Evolutionary conservation across 208 protist species (phyloP).

Genomic region (Sergeia podlipaevii): DNA sequence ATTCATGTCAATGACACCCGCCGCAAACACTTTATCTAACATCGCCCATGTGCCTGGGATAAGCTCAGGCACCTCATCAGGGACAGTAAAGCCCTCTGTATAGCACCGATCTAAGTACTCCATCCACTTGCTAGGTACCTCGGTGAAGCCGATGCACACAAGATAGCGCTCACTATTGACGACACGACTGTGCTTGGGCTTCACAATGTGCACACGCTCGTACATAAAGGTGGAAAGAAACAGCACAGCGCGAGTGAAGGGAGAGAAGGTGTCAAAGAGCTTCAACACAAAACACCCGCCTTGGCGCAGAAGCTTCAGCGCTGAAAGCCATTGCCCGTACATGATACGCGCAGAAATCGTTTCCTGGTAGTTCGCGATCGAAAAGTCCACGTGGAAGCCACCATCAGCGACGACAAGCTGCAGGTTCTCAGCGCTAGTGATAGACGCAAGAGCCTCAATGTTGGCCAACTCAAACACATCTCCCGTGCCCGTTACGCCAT

Average conservation of each 20-base stretch:
- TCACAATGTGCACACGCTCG: conserved; percentile 79
- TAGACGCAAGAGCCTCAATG: conserved; percentile 60
- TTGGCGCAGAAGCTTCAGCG: conserved; percentile 55
- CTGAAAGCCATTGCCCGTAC: conserved; percentile 79
- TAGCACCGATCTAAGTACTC: conserved; percentile 50
- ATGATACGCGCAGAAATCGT: conserved; percentile 85
- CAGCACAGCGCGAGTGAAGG: conserved; percentile 65
- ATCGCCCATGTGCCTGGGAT: conserved; percentile 47
- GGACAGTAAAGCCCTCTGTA: conserved; percentile 56
- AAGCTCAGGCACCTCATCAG: conserved; percentile 50
- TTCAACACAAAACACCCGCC: conserved; percentile 87
- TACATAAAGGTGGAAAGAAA: conserved; percentile 85
- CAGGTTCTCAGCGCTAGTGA: conserved; percentile 29
- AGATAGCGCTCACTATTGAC: conserved; percentile 92
- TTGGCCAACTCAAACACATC: conserved; percentile 80
- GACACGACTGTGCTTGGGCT: conserved; percentile 86
- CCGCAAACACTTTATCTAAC: conserved; percentile 44
- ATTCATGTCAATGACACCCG: conserved; percentile 49
- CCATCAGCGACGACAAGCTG: conserved; percentile 90
- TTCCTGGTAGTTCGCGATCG: conserved; percentile 83
- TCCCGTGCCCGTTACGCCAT: conserved; percentile 83
- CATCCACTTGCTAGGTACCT: conserved; percentile 42
- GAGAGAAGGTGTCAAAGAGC: conserved; percentile 89
- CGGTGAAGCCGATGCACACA: conserved; percentile 54
- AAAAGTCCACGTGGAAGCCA: conserved; percentile 72